Percentiles rank a stretch among this genome's conserved stretches.
These are phyloP conservation scores for Scytalidium sp. DNA, from an alignment of 2,329 filamentous ascomycete genomes.

Conservation along the genomic window DNA sequence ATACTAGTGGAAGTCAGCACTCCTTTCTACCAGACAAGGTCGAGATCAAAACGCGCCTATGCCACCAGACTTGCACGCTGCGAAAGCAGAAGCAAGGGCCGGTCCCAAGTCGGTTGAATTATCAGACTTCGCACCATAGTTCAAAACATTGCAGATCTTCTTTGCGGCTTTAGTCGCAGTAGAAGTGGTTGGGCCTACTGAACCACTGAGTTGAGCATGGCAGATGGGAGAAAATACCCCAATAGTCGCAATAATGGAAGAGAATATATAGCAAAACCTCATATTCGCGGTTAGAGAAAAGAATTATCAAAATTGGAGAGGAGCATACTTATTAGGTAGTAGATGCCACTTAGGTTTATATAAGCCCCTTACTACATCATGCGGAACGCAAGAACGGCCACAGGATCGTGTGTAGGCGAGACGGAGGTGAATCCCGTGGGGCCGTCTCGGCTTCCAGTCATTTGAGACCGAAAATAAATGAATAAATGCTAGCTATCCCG, in stretches of 20 bases:
- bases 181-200: slow-evolving; percentile 22
- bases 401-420: too few relatives aligned
- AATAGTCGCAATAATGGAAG: neutral
- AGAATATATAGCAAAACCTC: neutral
- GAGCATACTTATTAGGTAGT: too few relatives aligned
- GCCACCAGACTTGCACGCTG: slow-evolving; percentile 40
- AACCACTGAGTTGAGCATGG: slow-evolving; percentile 16
- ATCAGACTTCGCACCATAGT: slow-evolving; percentile 44
- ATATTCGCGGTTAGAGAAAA: neutral
- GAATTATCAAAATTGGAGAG: too few relatives aligned
- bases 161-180: slow-evolving; percentile 18
- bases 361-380: too few relatives aligned
- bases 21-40: neutral
- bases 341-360: too few relatives aligned
- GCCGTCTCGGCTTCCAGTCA: too few relatives aligned
- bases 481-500: too few relatives aligned
- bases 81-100: slow-evolving; percentile 39
- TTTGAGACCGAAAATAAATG: too few relatives aligned
- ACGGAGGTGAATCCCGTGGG: too few relatives aligned
- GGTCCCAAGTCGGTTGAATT: slow-evolving; percentile 41
- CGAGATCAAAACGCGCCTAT: slow-evolving; percentile 17
- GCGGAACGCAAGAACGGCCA: too few relatives aligned
- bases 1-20: slow-evolving; percentile 20
- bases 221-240: neutral
- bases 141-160: slow-evolving; percentile 39